Conservation (phyloP, 2,329 filamentous ascomycete genomes). For the Phialocephala subalpina region DNA sequence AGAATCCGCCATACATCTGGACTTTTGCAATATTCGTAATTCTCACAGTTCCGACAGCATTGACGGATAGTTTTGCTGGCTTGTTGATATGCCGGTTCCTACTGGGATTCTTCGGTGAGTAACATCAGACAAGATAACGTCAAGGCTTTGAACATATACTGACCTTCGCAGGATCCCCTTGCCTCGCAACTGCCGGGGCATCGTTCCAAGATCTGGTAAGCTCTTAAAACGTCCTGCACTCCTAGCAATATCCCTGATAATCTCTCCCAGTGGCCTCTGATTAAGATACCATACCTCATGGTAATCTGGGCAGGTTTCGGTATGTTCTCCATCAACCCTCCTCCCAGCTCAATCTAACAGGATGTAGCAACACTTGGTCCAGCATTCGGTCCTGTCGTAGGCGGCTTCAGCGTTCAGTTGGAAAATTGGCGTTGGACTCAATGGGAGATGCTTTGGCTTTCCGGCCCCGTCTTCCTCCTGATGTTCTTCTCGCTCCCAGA, state of each 20-base stretch:
- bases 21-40: constrained; percentile 74
- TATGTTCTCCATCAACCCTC: not conserved
- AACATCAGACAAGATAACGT: not conserved
- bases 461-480: constrained; percentile 60
- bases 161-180: constrained; percentile 2
- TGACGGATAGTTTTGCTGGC: constrained; percentile 66
- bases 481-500: constrained; percentile 70
- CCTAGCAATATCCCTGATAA: constrained; percentile 34
- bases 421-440: constrained; percentile 68
- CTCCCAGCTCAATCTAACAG: not conserved
- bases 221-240: not conserved
- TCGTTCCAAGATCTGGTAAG: constrained; percentile 7
- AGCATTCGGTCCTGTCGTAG: constrained; percentile 65
- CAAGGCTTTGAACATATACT: not conserved
- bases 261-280: not conserved
- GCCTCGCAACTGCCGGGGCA: constrained; percentile 1
- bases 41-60: constrained; percentile 66
- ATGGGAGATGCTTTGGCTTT: constrained; percentile 68
- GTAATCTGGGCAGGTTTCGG: constrained; percentile 8
- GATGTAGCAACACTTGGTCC: constrained; percentile 45
- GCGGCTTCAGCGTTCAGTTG: constrained; percentile 62
- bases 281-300: constrained; percentile 14
- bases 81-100: constrained; percentile 69
- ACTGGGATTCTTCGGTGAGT: constrained; percentile 64
- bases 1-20: constrained; percentile 71